These are phyloP conservation scores for Crithidia expoeki DNA, from an alignment of 208 protist genomes.

Conservation along the genomic window DNA sequence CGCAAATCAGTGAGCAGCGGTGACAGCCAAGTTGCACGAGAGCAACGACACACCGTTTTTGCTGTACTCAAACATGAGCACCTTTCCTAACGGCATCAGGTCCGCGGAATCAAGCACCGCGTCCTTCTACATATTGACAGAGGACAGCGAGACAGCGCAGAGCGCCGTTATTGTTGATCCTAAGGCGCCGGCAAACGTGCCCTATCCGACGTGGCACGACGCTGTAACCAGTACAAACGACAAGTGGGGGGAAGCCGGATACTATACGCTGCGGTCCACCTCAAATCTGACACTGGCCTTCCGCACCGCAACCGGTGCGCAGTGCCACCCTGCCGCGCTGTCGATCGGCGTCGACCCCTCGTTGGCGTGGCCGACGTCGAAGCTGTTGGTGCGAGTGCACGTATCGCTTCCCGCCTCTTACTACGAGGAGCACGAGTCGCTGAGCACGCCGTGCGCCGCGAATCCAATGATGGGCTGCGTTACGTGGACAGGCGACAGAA, in stretches of 20 bases:
- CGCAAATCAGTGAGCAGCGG: background rate
- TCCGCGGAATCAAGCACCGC: background rate
- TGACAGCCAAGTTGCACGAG: slow-evolving; percentile 16
- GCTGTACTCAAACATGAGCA: background rate
- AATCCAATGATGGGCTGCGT: slow-evolving; percentile 12
- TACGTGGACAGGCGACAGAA: slow-evolving; percentile 1
- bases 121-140: slow-evolving; percentile 16
- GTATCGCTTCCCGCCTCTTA: slow-evolving; percentile 21
- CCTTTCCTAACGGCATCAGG: background rate
- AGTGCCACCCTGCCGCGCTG: slow-evolving; percentile 20
- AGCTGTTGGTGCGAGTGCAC: slow-evolving; percentile 15
- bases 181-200: background rate
- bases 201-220: slow-evolving; percentile 5
- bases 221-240: background rate
- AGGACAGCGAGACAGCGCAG: slow-evolving; percentile 6
- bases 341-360: slow-evolving; percentile 18
- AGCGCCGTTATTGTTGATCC: background rate
- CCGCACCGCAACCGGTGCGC: slow-evolving; percentile 11
- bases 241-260: slow-evolving; percentile 7
- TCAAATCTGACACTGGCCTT: slow-evolving; percentile 21
- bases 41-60: background rate
- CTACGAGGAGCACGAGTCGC: background rate
- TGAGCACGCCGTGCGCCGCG: background rate
- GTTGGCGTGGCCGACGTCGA: slow-evolving; percentile 13
- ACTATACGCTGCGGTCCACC: slow-evolving; percentile 16